Evolutionary conservation across 2,329 filamentous ascomycete genomes (phyloP), one percentile per base, ranked within the genome.

Genomic region (Fusarium sp.): DNA sequence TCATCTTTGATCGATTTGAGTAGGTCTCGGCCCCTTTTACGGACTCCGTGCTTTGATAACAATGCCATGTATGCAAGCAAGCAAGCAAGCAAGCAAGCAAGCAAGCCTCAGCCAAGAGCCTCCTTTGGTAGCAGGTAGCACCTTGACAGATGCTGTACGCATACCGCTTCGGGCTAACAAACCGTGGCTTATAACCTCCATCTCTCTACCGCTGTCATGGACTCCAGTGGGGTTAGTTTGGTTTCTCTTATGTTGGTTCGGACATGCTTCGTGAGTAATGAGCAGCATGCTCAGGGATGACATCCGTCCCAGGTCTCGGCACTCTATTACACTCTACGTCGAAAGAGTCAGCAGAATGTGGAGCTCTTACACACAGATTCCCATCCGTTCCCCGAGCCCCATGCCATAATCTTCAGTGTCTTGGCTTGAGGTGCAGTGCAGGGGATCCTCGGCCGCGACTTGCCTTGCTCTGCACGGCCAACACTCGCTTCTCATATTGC

Each of bases 401-500:
- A 31, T n/a, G 31, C n/a, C n/a, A 34, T 13, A 19, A n/a, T 34
- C 31, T 56, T 42, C 11, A 41, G 32, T 43, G 38, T 31, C 32
- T 36, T 42, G 11, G 25, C 43, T 22, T 40, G 43, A 45, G 34
- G 49, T 54, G 19, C 61, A 65, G n/a, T 48, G 29, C 61, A 65
- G 48, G 61, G 61, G 61, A 63, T 51, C 61, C 61, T 63, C 52
- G 61, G 54, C 57, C 36, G 65, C 36, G 34, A 51, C 58, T 58
- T 58, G 47, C 47, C 41, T 49, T 34, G 34, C 12, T 19, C 19
- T 19, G 19, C 19, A 19, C 19, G 19, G 19, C 22, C 43, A 46
- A 36, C 43, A 34, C 42, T 36, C 28, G 59, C 35, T 46, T 48
- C 43, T 53, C 41, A 57, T 47, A 34, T 43, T 36, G 47, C n/a